Percentiles rank a stretch among this genome's conserved stretches.
phyloP scores from a whole-genome alignment of 139 green algal genomes.

The Klebsormidium nitens region DNA sequence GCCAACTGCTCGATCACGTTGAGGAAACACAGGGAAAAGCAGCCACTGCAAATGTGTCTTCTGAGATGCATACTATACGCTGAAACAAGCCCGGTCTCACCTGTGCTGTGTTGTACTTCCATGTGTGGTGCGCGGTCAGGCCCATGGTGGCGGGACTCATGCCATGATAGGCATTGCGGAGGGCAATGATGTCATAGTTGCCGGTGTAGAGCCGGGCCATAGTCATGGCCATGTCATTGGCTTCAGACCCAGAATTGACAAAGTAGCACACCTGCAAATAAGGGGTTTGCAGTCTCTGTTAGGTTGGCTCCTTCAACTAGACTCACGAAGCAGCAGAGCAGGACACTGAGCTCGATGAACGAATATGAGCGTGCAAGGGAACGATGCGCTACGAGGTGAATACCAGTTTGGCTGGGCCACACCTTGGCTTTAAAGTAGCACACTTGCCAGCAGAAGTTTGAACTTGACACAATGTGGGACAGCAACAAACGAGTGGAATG shows the following conservation, averaged over 20 bases:
- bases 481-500: no score
- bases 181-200: constrained; percentile 80
- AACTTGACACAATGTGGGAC: no score
- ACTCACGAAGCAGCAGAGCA: not conserved
- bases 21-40: no score
- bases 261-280: constrained; percentile 68
- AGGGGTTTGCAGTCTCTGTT: constrained; percentile 31
- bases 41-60: no score
- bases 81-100: constrained; percentile 8
- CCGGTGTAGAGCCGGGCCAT: constrained; percentile 69
- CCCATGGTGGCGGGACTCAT: constrained; percentile 81
- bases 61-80: no score
- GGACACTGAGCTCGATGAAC: no score
- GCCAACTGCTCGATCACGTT: no score
- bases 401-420: no score
- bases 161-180: constrained; percentile 94
- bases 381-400: no score
- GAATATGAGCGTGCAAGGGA: no score
- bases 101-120: constrained; percentile 80
- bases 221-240: constrained; percentile 80
- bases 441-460: no score
- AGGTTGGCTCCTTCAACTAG: not conserved
- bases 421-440: no score
- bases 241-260: constrained; percentile 78
- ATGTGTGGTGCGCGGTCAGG: constrained; percentile 78